Conservation (phyloP, 2,329 filamentous ascomycete genomes). For the Neopestalotiopsis sp. region DNA sequence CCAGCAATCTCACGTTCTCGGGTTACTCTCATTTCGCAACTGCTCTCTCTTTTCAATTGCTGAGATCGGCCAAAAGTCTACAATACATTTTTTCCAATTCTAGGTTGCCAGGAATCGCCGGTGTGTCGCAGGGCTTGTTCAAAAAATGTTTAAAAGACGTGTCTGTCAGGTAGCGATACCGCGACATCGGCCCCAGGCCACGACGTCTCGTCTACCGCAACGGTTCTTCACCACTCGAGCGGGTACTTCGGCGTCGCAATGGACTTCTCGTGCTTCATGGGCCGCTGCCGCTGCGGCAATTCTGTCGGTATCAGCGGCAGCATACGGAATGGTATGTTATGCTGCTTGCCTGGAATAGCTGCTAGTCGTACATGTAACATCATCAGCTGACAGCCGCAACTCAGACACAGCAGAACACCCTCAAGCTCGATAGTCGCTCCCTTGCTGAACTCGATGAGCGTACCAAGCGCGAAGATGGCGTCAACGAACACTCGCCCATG, state of each 20-base stretch:
- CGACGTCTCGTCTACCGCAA: slow-evolving; percentile 1
- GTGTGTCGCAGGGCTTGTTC: background rate
- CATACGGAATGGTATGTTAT: slow-evolving; percentile 17
- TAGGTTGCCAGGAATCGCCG: background rate
- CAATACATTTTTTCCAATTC: background rate
- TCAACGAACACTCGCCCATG: slow-evolving; percentile 86
- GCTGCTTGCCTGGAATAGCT: background rate
- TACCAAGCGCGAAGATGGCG: slow-evolving; percentile 76
- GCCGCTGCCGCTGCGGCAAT: slow-evolving; percentile 13
- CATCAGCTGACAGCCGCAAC: slow-evolving; percentile 10
- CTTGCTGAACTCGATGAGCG: slow-evolving; percentile 87
- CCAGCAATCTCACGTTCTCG: background rate
- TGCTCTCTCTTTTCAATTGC: background rate
- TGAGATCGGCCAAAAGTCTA: background rate
- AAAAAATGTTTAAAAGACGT: slow-evolving; percentile 15
- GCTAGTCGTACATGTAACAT: background rate
- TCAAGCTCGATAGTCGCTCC: slow-evolving; percentile 65
- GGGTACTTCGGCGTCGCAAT: slow-evolving; percentile 1
- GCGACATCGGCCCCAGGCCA: slow-evolving; percentile 8
- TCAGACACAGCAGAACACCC: slow-evolving; percentile 47
- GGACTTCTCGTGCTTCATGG: background rate
- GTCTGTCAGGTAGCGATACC: slow-evolving; percentile 12
- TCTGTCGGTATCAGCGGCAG: slow-evolving; percentile 14
- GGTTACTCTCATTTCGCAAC: background rate
- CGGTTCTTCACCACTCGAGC: slow-evolving; percentile 11